phyloP scores from a whole-genome alignment of 306 rosid genomes.

The Abrus pulchellus region DNA sequence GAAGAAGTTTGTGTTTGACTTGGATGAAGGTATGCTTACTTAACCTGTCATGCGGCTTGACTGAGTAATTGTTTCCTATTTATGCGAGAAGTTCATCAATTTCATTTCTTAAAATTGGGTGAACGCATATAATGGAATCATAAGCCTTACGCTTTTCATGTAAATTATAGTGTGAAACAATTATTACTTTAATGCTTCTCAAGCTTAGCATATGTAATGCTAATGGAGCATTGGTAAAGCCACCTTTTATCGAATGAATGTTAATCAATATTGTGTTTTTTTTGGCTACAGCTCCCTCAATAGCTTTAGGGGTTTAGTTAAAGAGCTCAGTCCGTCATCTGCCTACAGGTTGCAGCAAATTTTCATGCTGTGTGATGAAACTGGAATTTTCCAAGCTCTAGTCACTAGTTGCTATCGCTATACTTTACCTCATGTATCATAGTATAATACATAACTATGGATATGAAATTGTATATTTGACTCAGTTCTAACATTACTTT shows the following conservation, averaged over 20 bases:
- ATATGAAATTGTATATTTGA: conserved; percentile 44
- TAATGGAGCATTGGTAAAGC: conserved; percentile 8
- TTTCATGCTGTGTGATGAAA: conserved; percentile 43
- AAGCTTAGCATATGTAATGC: neutral
- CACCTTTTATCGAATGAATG: conserved; percentile 25
- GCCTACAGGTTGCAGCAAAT: conserved; percentile 46
- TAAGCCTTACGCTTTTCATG: neutral
- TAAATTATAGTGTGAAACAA: neutral
- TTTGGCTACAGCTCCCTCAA: conserved; percentile 47
- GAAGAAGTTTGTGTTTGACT: conserved; percentile 59
- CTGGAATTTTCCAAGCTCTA: conserved; percentile 53
- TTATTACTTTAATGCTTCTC: neutral
- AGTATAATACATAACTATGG: conserved; percentile 43
- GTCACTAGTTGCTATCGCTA: conserved; percentile 31
- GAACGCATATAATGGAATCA: conserved; percentile 12
- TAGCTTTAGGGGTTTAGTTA: conserved; percentile 35
- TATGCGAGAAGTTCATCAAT: conserved; percentile 14
- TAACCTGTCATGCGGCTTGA: neutral
- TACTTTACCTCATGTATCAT: conserved; percentile 37
- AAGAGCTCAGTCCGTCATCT: conserved; percentile 42
- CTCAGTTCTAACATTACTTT: conserved; percentile 27
- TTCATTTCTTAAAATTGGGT: conserved; percentile 20
- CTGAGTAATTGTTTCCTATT: conserved; percentile 28
- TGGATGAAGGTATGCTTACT: conserved; percentile 67
- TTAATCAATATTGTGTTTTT: neutral